Conservation (phyloP, 208 protist species). For the Herpetomonas samuelpessoai region DNA sequence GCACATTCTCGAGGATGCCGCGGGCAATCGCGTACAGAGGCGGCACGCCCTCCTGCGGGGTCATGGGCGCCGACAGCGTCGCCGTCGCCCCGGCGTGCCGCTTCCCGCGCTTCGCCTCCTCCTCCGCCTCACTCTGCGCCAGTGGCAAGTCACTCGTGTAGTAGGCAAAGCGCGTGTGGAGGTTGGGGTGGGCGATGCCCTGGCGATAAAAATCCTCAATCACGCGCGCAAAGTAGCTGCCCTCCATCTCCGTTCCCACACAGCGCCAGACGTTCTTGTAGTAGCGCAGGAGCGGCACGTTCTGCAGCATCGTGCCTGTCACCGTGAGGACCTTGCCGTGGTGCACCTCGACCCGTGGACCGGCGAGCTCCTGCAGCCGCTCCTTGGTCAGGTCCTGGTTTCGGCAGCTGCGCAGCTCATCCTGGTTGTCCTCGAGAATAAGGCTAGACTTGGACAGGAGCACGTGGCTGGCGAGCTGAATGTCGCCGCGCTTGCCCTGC, state of each 20-base stretch:
- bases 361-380: conserved; percentile 53
- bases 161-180: conserved; percentile 83
- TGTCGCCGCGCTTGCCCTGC: conserved; percentile 84
- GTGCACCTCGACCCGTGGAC: conserved; percentile 48
- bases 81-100: conserved; percentile 7
- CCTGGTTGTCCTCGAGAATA: conserved; percentile 80
- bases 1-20: conserved; percentile 68
- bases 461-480: conserved; percentile 83
- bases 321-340: conserved; percentile 81
- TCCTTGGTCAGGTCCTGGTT: conserved; percentile 66
- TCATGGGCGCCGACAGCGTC: conserved; percentile 78
- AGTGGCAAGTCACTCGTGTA: conserved; percentile 88
- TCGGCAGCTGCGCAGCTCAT: conserved; percentile 79
- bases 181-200: conserved; percentile 55
- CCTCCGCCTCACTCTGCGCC: conserved; percentile 42
- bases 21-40: conserved; percentile 85
- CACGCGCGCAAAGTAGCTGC: conserved; percentile 82
- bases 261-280: conserved; percentile 84
- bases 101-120: conserved; percentile 23
- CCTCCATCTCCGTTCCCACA: conserved; percentile 89
- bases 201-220: conserved; percentile 82
- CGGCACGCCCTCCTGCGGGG: conserved; percentile 70
- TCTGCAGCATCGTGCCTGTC: conserved; percentile 86
- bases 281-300: conserved; percentile 72
- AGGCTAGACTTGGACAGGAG: conserved; percentile 83